These are phyloP conservation scores for Candida nemodendra DNA, from an alignment of 805 yeast genomes.

Conservation along the genomic window DNA sequence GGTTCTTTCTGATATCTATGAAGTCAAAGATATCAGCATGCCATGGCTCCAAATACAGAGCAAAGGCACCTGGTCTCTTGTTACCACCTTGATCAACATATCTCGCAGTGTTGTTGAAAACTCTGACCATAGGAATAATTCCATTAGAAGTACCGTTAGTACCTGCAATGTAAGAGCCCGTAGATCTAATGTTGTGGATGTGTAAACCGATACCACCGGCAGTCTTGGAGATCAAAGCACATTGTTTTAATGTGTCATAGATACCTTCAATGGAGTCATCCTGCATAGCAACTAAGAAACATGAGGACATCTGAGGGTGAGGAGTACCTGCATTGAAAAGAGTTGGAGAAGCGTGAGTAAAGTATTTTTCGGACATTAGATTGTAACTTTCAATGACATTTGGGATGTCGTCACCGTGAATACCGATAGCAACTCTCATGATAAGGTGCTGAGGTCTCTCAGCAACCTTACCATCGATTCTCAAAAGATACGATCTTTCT, in stretches of 20 bases:
- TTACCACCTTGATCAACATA: conserved; percentile 68
- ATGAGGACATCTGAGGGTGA: conserved; percentile 58
- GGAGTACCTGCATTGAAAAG: conserved; percentile 64
- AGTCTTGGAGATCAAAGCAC: conserved; percentile 60
- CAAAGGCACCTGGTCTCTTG: conserved; percentile 65
- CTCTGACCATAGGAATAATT: conserved; percentile 61
- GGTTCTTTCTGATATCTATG: conserved; percentile 59
- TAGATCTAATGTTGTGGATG: conserved; percentile 56
- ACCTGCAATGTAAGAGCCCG: conserved; percentile 62
- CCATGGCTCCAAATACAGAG: conserved; percentile 62
- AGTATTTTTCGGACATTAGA: conserved; percentile 56
- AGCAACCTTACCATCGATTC: conserved; percentile 54
- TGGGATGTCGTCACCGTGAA: conserved; percentile 54
- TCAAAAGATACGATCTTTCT: conserved; percentile 56
- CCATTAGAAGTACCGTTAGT: conserved; percentile 65
- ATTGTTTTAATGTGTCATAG: conserved; percentile 57
- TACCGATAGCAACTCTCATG: conserved; percentile 63
- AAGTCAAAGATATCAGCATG: conserved; percentile 59
- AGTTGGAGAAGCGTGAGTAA: conserved; percentile 64
- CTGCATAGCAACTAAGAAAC: conserved; percentile 62
- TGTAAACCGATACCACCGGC: conserved; percentile 67
- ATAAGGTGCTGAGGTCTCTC: conserved; percentile 62
- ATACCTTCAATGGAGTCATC: conserved; percentile 65
- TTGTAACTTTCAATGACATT: conserved; percentile 55
- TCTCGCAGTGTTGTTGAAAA: conserved; percentile 61